Evolutionary conservation across 2,329 filamentous ascomycete species (phyloP).

Genomic region (Cytospora leucostoma): DNA sequence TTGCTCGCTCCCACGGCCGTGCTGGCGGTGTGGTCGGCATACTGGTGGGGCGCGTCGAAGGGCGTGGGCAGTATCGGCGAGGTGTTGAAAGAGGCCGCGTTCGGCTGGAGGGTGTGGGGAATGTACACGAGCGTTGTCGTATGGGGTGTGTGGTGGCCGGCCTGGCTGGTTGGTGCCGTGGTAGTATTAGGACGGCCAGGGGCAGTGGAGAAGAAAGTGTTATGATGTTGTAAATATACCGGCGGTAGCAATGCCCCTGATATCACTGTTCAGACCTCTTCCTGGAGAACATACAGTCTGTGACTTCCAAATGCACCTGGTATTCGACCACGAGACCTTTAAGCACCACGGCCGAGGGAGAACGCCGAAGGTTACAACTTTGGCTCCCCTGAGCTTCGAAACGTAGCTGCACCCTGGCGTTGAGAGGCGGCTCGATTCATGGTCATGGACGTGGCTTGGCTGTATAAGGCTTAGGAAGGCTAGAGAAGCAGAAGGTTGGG

Average conservation of each 20-base stretch:
- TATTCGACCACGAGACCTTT: too few species aligned
- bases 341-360: too few species aligned
- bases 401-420: too few species aligned
- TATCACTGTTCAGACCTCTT: neutral
- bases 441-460: too few species aligned
- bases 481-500: too few species aligned
- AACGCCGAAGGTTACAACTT: too few species aligned
- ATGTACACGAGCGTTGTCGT: slow-evolving; percentile 86
- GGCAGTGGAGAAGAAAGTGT: slow-evolving; percentile 24
- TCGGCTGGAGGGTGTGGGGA: slow-evolving; percentile 87
- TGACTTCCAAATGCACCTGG: too few species aligned
- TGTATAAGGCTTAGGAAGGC: too few species aligned
- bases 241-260: neutral
- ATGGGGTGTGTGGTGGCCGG: slow-evolving; percentile 97
- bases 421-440: too few species aligned
- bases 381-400: too few species aligned
- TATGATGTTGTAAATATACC: neutral
- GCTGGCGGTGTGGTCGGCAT: slow-evolving; percentile 48
- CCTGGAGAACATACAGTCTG: too few species aligned
- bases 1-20: slow-evolving; percentile 64
- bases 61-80: slow-evolving; percentile 47
- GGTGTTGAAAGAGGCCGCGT: slow-evolving; percentile 72
- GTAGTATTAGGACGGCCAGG: slow-evolving; percentile 49
- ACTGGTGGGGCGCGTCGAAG: slow-evolving; percentile 31
- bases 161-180: slow-evolving; percentile 71